phyloP scores from a whole-genome alignment of 192 early-diverging fungal species.

The Oehlia diaphana region DNA sequence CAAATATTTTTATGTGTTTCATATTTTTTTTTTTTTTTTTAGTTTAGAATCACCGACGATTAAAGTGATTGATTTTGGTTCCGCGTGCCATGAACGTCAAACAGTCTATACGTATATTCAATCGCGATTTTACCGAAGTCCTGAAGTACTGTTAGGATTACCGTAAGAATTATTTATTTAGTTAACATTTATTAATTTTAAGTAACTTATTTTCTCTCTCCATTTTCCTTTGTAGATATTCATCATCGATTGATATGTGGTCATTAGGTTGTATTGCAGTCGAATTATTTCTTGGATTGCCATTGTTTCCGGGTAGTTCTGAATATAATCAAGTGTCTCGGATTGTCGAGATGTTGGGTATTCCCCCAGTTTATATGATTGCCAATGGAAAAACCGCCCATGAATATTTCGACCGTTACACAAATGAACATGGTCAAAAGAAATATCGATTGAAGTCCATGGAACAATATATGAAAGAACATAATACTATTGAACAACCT shows the following conservation, averaged over 20 bases:
- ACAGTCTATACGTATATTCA: slow-evolving; percentile 98
- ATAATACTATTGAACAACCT: slow-evolving; percentile 82
- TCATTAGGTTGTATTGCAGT: slow-evolving; percentile 97
- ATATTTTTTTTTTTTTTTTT: background rate
- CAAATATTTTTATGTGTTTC: background rate
- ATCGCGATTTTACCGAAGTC: slow-evolving; percentile 94
- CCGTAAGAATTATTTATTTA: slow-evolving; percentile 41
- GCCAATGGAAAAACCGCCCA: slow-evolving; percentile 89
- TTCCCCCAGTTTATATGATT: slow-evolving; percentile 89
- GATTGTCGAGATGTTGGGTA: slow-evolving; percentile 92
- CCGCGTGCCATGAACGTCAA: slow-evolving; percentile 91
- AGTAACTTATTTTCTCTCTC: background rate
- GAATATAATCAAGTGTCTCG: slow-evolving; percentile 95
- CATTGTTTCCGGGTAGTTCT: slow-evolving; percentile 92
- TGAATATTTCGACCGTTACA: slow-evolving; percentile 79
- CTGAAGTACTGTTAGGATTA: slow-evolving; percentile 92
- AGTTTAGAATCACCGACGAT: slow-evolving; percentile 89
- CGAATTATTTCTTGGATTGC: slow-evolving; percentile 93
- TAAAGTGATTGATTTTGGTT: slow-evolving; percentile 99
- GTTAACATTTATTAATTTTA: background rate
- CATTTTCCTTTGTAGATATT: slow-evolving; percentile 64
- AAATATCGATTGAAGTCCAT: slow-evolving; percentile 75
- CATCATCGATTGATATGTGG: slow-evolving; percentile 97
- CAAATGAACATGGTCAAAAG: slow-evolving; percentile 45
- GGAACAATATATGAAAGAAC: slow-evolving; percentile 80